A percentile compares a stretch with the other conserved stretches of the same genome.
Conservation (phyloP, 2,329 filamentous ascomycete genomes). For the Botrytis fragariae region DNA sequence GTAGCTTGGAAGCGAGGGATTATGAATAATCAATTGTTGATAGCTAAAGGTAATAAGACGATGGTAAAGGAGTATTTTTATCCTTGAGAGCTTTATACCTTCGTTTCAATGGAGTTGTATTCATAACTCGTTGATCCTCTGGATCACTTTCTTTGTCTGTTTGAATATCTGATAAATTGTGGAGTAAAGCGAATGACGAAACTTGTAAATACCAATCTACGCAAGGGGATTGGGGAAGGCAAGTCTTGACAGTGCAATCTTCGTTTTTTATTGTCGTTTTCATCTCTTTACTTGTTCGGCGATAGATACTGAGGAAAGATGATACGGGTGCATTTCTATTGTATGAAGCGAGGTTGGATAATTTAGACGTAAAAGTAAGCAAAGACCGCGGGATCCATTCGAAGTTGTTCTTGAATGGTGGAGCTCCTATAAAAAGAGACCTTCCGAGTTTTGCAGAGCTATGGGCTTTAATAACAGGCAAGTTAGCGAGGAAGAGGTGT, state of each 20-base stretch:
- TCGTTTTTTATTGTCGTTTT: background rate
- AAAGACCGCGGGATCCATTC: background rate
- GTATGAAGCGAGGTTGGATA: background rate
- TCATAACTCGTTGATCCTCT: no score
- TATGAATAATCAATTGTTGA: background rate
- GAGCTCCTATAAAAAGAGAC: background rate
- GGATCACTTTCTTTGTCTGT: fast-evolving
- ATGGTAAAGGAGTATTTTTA: background rate
- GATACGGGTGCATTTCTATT: background rate
- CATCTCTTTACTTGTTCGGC: no score
- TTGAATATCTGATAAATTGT: no score
- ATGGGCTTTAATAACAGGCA: background rate
- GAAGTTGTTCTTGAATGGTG: background rate
- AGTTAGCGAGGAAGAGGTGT: background rate
- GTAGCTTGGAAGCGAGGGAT: background rate
- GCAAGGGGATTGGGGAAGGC: background rate
- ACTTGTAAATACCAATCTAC: no score
- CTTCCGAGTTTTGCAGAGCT: no score
- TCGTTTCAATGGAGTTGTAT: no score
- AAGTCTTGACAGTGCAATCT: background rate
- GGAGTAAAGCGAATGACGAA: no score
- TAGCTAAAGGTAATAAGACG: background rate
- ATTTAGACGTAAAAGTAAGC: fast-evolving
- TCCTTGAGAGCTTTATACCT: no score
- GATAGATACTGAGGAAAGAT: background rate